Base-by-base conservation (phyloP, 2,329 filamentous ascomycete species). In the Ilyonectria robusta region DNA sequence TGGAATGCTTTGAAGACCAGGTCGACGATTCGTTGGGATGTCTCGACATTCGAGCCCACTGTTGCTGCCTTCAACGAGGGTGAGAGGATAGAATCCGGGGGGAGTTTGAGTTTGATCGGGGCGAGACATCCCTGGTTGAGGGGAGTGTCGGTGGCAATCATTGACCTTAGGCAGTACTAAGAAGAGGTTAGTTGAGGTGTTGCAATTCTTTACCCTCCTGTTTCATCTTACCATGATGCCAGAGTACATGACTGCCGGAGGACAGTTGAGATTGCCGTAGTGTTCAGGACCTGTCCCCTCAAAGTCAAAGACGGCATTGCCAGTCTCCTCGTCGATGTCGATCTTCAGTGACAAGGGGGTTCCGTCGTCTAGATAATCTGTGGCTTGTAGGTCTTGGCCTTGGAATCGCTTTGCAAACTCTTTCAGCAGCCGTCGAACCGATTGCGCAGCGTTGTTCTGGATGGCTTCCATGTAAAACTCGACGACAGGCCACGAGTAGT, bases 91-190 rank as follows among this genome's bases (percentile, higher is more conserved):
- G 88, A 91, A 71, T 89, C 88, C 13, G 88, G 86, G 0, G 93
- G 93, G 92, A 95, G 94, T 53, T 85, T 84, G 75, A 96, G 91
- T 60, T 89, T 86, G 73, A 96, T 92, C 0, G 94, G 93, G 54
- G 89, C 89, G 3, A 97, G 84, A 70, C 94, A 97, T 70, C 94
- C 94, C 81, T 97, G 93, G 81, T 97, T 97, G 6, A 97, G 86
- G 0, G 94, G 94, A 15, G 96, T 95, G 71, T 95, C 93, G 70
- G 93, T 89, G 42, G 88, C 90, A 74, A 97, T 94, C 66, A 97
- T 86, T 74, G 91, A 93, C 48, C 94, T 90, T 13, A 97, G 85
- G 74, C 92, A 94, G 84, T 97, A 96, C 50, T 56, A 48, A 10
- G 6, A 26, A 51, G 44, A 1, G 2, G 21, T 42, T 53, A 44